Evolutionary conservation across 805 yeast species (phyloP), one percentile per base, ranked within the genome.

Genomic region (Zygosaccharomyces kombuchaensis): DNA sequence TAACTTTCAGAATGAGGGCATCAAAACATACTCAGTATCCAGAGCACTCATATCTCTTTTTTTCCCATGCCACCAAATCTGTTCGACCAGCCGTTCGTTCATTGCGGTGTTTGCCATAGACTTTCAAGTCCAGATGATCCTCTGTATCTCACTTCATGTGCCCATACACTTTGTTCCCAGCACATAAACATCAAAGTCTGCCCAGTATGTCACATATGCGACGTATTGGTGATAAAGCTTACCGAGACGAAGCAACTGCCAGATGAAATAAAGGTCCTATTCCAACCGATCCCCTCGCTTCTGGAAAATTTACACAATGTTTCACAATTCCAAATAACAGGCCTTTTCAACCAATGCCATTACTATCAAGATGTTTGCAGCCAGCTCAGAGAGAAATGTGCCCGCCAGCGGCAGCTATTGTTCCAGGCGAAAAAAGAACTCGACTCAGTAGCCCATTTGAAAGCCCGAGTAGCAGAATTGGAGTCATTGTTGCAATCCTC

Each of bases 81-180:
- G 14, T 60, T 59, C 25, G 46, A 52, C 17, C 67, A 60, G 42
- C 60, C 62, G 6, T 67, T 60, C 46, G 61, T 63, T 2, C 59
- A 62, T 35, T 69, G 73, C 45, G 52, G 55, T 9, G 54, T 66
- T 2, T 69, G 73, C 45, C 67, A 67, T 38, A 52, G 50, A 34
- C 41, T 50, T 36, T 43, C 56, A 30, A 34, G 55, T 9, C 26
- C 36, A 14, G 57, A 46, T 2, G 56, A 52, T n/a, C 58, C 58
- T 1, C 55, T 69, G 17, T 53, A 53, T 34, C 45, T 69, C 38
- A 68, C 71, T 1, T 67, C 72, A 2, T 69, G 73, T 55, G 72
- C 72, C 3, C 72, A 69, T 49, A 56, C 63, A 1, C 48, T 69
- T 16, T 69, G 73, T 38, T 53, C 57, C 2, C 57, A 58, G 10